phyloP scores from a whole-genome alignment of 192 early-diverging fungal genomes.

The Coemansia sp. region DNA sequence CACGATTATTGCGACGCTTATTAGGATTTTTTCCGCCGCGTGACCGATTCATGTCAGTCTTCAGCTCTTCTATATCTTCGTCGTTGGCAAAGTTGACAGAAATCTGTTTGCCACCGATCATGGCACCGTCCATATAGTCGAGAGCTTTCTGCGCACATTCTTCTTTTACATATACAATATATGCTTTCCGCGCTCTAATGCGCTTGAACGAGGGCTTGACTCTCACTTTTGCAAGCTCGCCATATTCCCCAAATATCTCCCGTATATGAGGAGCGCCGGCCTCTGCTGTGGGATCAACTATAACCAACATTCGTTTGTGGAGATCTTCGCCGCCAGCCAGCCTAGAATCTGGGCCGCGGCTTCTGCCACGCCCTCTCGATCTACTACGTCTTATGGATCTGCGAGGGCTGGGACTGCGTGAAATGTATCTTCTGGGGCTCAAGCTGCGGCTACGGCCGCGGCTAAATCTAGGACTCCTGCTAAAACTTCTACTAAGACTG shows the following conservation, averaged over 20 bases:
- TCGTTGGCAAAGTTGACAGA: slow-evolving; percentile 6
- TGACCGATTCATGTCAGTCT: neutral
- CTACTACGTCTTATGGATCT: neutral
- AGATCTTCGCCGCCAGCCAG: neutral
- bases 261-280: slow-evolving; percentile 13
- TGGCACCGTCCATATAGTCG: slow-evolving; percentile 40
- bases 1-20: neutral
- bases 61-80: neutral
- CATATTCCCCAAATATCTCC: slow-evolving; percentile 35
- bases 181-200: neutral
- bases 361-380: slow-evolving; percentile 11
- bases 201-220: neutral
- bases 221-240: slow-evolving; percentile 1
- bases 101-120: slow-evolving; percentile 17
- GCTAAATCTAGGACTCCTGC: slow-evolving; percentile 5
- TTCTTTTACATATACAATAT: neutral
- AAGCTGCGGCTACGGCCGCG: slow-evolving; percentile 11
- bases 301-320: slow-evolving; percentile 1
- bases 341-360: neutral
- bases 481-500: slow-evolving; percentile 8
- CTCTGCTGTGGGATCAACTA: neutral
- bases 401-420: slow-evolving; percentile 26
- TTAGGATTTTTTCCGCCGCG: neutral
- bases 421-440: slow-evolving; percentile 13
- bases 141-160: slow-evolving; percentile 16